Evolutionary conservation across 2,329 filamentous ascomycete species (phyloP), one percentile per base, ranked within the genome.

Genomic region (Purpureocillium takamizusanense): DNA sequence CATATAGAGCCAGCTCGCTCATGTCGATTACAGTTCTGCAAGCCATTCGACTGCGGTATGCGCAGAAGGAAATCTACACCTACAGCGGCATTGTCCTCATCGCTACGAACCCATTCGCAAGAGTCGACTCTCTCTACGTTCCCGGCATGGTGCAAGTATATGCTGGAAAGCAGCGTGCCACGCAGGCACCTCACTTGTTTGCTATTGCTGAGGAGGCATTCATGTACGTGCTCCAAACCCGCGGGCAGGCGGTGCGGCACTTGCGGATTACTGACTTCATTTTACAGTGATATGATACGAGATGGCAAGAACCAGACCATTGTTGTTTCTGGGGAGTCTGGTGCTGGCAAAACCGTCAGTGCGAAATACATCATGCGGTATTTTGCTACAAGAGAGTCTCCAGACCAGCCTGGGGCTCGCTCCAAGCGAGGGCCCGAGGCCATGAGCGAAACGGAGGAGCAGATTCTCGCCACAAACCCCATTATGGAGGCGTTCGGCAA

Each of bases 401-500:
- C 92, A 40, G 87, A 94, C 53, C 86, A 89, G 59, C 83, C 87
- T 13, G 82, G 83, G 35, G 82, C 79, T 46, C 81, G 85, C 52
- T 73, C 73, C 39, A 92, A 86, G 63, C 75, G 75, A 56, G 86
- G 86, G 44, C 70, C 79, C 52, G 83, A 86, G 42, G 59, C 81
- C 47, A 97, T 97, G 82, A 97, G 89, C 61, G 86, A 95, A 69
- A 98, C 92, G 1, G 92, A 98, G 66, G 90, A 98, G 69, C 89
- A 94, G 61, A 98, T 98, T 57, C 69, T 98, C 50, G 92, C 92
- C 23, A 98, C 92, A 38, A 98, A 98, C 61, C 92, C 92, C 30
- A 95, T 98, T 60, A 98, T 98, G 92, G 92, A 98, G 76, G 90
- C 92, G 27, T 98, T 98, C 57, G 92, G 92, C 60, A 98, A 98